Base-by-base conservation (phyloP, 139 green algal species). In the Micractinium conductrix region DNA sequence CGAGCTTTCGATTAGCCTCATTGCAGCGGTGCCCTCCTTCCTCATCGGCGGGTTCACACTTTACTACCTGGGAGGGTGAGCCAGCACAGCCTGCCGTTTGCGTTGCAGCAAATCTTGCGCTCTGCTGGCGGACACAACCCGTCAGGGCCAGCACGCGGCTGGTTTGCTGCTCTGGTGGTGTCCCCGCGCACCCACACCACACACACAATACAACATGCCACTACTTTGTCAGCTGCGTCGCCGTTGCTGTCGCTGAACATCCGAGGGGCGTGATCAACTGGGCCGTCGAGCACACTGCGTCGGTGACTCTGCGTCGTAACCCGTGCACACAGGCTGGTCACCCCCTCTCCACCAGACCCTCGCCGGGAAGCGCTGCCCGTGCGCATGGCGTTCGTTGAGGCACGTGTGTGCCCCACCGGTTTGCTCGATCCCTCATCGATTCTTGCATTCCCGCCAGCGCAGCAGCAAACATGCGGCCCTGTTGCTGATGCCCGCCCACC, bases 1-100 rank as follows among this genome's bases (percentile, higher is more conserved):
- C 84, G 93, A 98, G 91, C 90, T 98, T 10, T 95, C 89, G 82
- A 92, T 98, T 48, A 89, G 88, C 4, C 82, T 98, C 24, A 84
- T 97, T 80, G 94, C 94, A 19, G 93, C 93, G 14, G 75, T 97
- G 12, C 94, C 94, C 24, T 84, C 91, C 22, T 86, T 97, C 48
- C 62, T 95, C 45, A 78, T 97, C 33, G 88, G 84, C 26, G 89
- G 87, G 43, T 73, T 63, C 26, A 53, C 79, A 10, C 33, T 93
- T 37, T 86, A 78, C 74, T 76, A 44, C 14, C 42, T 87, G 14
- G 75, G 80, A 35, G 44, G 70, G 63, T 81, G 68, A 33, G 78
- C 16, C 6, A n/a, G n/a, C n/a, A n/a, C n/a, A n/a, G 48, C 22
- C 50, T 22, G 16, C 8, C 17, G 17, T 6, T 33, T 21, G 24